Percentiles rank a stretch among this genome's conserved stretches.
These are phyloP conservation scores for Termitomyces sp. DNA, from an alignment of 768 basidiomycete genomes.

Conservation along the genomic window DNA sequence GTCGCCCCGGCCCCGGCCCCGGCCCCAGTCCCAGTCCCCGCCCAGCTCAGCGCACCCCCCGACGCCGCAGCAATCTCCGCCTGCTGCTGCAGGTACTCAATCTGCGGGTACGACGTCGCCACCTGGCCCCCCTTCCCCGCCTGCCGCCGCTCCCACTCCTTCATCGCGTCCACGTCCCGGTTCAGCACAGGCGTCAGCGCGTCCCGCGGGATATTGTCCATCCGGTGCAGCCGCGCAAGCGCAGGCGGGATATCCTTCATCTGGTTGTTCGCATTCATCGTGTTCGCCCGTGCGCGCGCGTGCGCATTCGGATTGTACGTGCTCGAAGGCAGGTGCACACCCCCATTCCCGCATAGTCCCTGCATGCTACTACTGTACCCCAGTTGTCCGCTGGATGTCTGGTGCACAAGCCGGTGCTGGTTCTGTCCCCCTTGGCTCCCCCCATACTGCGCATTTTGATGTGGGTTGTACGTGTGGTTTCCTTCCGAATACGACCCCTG, in stretches of 20 bases:
- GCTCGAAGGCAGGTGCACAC: conserved; percentile 45
- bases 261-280: conserved; percentile 83
- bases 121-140: conserved; percentile 64
- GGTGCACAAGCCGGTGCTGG: conserved; percentile 41
- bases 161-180: conserved; percentile 81
- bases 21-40: conserved; percentile 18
- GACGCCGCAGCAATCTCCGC: conserved; percentile 72
- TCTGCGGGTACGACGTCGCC: conserved; percentile 73
- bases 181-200: conserved; percentile 92
- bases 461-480: conserved; percentile 24
- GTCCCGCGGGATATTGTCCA: conserved; percentile 85
- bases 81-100: conserved; percentile 91
- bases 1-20: background rate
- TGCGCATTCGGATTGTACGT: conserved; percentile 65
- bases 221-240: conserved; percentile 81
- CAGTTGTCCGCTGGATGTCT: conserved; percentile 45
- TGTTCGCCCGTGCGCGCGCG: conserved; percentile 79
- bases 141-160: conserved; percentile 93
- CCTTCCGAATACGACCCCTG: conserved; percentile 30
- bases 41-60: conserved; percentile 60
- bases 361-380: conserved; percentile 29
- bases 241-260: conserved; percentile 95
- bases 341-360: conserved; percentile 1
- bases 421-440: conserved; percentile 25
- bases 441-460: conserved; percentile 31